Percentiles rank a stretch among this genome's conserved stretches.
These are phyloP conservation scores for Cercophora samala DNA, from an alignment of 495 filamentous ascomycete genomes.

Conservation along the genomic window DNA sequence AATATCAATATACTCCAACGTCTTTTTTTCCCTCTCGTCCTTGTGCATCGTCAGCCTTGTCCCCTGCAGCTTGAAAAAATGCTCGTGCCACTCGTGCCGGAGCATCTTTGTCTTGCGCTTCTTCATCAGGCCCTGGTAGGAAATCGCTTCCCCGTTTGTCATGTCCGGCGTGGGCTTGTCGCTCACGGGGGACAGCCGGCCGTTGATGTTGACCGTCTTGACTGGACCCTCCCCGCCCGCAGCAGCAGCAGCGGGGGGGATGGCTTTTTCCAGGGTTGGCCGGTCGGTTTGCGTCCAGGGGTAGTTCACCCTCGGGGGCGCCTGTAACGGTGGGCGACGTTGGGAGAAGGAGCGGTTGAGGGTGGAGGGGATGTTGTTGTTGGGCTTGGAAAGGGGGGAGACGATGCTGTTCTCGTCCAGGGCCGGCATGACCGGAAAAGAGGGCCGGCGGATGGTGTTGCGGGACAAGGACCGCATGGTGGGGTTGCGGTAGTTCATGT, in stretches of 20 bases:
- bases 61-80: constrained; percentile 80
- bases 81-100: constrained; percentile 89
- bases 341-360: constrained; percentile 36
- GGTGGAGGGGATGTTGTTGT: constrained; percentile 33
- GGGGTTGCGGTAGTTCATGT: constrained; percentile 70
- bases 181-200: constrained; percentile 28
- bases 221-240: no score
- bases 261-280: constrained; percentile 38
- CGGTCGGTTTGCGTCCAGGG: constrained; percentile 45
- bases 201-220: constrained; percentile 53
- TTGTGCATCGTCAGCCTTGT: constrained; percentile 80
- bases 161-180: constrained; percentile 31
- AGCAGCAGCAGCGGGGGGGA: constrained; percentile 31
- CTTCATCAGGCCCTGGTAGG: constrained; percentile 83
- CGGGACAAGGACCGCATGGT: constrained; percentile 50
- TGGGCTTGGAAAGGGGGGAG: constrained; percentile 27
- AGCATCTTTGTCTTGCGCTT: constrained; percentile 88
- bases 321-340: constrained; percentile 36
- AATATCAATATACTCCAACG: constrained; percentile 83
- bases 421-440: constrained; percentile 54
- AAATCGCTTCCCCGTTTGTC: constrained; percentile 49
- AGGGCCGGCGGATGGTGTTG: constrained; percentile 56
- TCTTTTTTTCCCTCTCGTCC: constrained; percentile 56
- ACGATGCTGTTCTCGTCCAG: constrained; percentile 50
- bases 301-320: constrained; percentile 48